Evolutionary conservation across 495 filamentous ascomycete genomes (phyloP).

Genomic region (Tetracladium setigerum): DNA sequence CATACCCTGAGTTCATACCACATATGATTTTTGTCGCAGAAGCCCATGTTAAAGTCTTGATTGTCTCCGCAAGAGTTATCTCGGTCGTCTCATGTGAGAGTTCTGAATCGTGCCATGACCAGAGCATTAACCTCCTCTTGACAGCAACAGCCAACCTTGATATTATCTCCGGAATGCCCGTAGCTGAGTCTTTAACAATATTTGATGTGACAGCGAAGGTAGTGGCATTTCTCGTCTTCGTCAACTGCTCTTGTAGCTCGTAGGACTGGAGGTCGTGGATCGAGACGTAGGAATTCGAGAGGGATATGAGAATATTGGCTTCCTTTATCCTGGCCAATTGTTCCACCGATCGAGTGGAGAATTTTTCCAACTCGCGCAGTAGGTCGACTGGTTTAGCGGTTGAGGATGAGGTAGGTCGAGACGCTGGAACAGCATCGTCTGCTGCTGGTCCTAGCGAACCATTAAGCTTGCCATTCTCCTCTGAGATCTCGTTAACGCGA

Average conservation of each 20-base stretch:
- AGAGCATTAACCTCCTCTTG: conserved; percentile 81
- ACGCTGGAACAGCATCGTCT: conserved; percentile 23
- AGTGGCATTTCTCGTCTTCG: conserved; percentile 77
- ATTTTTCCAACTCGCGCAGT: conserved; percentile 85
- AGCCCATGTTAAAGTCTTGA: conserved; percentile 84
- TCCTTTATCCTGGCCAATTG: conserved; percentile 94
- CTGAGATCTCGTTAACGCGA: conserved; percentile 64
- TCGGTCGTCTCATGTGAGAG: conserved; percentile 65
- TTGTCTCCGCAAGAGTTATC: conserved; percentile 67
- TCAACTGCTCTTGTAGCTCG: conserved; percentile 67
- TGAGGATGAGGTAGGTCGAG: conserved; percentile 20
- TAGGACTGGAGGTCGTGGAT: conserved; percentile 86
- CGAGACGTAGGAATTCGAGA: conserved; percentile 80
- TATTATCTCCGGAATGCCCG: conserved; percentile 82
- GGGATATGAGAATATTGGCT: conserved; percentile 78
- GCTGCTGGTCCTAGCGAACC: conserved; percentile 12
- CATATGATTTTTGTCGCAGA: conserved; percentile 77
- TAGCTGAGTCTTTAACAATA: conserved; percentile 80
- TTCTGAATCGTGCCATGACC: conserved; percentile 95
- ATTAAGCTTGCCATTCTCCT: conserved; percentile 12
- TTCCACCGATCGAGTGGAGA: conserved; percentile 80
- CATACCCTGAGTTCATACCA: conserved; percentile 81
- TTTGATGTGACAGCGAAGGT: conserved; percentile 91
- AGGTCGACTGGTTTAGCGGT: conserved; percentile 64
- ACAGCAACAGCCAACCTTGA: conserved; percentile 85